Percentiles rank a stretch among this genome's conserved stretches.
These are phyloP conservation scores for Chlamydomonas eustigma DNA, from an alignment of 139 green algal species.

Conservation along the genomic window DNA sequence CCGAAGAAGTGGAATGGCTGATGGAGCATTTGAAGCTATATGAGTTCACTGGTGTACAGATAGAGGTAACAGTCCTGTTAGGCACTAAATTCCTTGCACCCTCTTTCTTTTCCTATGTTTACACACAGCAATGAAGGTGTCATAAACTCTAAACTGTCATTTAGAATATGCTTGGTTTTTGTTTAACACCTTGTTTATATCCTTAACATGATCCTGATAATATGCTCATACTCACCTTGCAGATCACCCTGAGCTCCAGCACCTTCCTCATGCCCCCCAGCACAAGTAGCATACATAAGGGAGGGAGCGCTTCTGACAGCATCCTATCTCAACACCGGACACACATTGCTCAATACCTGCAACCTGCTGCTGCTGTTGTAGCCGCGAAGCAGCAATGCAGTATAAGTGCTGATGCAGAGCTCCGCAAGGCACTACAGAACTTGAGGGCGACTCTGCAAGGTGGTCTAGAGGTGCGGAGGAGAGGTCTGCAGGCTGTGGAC, in stretches of 20 bases:
- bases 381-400: background rate
- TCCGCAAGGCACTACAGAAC: slow-evolving; percentile 11
- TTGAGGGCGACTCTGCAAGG: slow-evolving; percentile 22
- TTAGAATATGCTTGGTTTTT: too few species aligned
- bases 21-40: slow-evolving; percentile 40
- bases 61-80: slow-evolving; percentile 24
- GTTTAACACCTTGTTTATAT: too few species aligned
- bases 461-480: slow-evolving; percentile 17
- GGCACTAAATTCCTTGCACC: too few species aligned
- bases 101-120: too few species aligned
- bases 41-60: slow-evolving; percentile 37
- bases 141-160: too few species aligned
- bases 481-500: background rate
- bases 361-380: background rate
- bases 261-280: background rate
- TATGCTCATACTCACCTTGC: background rate
- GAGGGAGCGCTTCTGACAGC: background rate
- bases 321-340: slow-evolving; percentile 17
- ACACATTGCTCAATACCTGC: slow-evolving; percentile 21
- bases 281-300: background rate
- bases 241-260: slow-evolving; percentile 2
- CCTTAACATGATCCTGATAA: too few species aligned
- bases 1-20: slow-evolving; percentile 26
- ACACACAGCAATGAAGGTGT: too few species aligned
- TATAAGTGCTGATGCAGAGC: slow-evolving; percentile 2